Conservation (phyloP, 306 rosid species). For the Dalbergia cultrata region DNA sequence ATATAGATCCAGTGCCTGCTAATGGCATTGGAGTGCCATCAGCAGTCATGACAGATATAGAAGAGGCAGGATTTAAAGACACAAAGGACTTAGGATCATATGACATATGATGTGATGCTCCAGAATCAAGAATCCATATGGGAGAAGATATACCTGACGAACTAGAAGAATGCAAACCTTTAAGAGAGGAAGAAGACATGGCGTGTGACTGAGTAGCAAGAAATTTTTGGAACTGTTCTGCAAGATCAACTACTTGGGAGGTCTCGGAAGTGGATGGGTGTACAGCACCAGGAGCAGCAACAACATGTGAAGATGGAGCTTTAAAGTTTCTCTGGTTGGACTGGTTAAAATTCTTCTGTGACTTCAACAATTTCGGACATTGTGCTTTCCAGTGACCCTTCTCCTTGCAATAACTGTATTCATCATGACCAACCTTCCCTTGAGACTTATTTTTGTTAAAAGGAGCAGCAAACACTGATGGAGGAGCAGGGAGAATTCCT, state of each 20-base stretch:
- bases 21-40: background rate
- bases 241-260: no score
- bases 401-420: background rate
- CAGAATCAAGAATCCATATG: background rate
- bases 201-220: no score
- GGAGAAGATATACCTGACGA: background rate
- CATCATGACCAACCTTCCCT: no score
- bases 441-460: background rate
- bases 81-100: background rate
- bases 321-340: no score
- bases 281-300: no score
- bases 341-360: no score
- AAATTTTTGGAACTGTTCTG: no score
- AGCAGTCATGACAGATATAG: background rate
- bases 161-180: background rate
- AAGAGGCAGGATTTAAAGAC: background rate
- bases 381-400: background rate
- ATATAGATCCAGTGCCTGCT: background rate
- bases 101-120: background rate
- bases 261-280: no score
- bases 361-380: background rate
- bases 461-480: background rate
- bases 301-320: no score
- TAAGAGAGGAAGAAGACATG: background rate
- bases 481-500: background rate